Percentiles rank a stretch among this genome's conserved stretches.
These are phyloP conservation scores for Parasitella parasitica DNA, from an alignment of 371 early-diverging fungal genomes.

Conservation along the genomic window DNA sequence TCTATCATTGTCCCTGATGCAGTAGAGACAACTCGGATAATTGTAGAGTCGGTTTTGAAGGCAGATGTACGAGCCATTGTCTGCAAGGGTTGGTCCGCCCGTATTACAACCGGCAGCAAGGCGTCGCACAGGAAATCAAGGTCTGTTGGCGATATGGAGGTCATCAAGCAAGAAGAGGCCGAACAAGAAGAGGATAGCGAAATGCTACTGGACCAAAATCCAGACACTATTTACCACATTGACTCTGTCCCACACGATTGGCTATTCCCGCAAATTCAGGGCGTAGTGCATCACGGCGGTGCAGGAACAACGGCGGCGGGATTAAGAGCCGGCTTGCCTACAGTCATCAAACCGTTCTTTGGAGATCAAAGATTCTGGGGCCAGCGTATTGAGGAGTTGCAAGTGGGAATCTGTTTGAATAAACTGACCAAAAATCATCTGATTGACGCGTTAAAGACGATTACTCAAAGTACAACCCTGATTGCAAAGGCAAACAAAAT, in stretches of 20 bases:
- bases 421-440: conserved; percentile 59
- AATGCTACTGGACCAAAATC: conserved; percentile 29
- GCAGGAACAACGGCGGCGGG: conserved; percentile 87
- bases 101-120: conserved; percentile 22
- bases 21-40: conserved; percentile 59
- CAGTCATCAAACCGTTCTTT: conserved; percentile 81
- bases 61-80: conserved; percentile 75
- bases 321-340: conserved; percentile 71
- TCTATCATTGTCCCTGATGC: conserved; percentile 82
- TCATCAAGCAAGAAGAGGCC: conserved; percentile 17
- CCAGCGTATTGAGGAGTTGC: conserved; percentile 62
- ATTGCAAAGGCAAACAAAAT: conserved; percentile 53
- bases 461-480: conserved; percentile 65
- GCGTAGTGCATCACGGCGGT: conserved; percentile 86
- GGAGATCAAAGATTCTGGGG: conserved; percentile 88
- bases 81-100: conserved; percentile 79
- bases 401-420: conserved; percentile 61
- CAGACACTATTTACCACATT: conserved; percentile 51
- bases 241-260: conserved; percentile 82
- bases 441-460: conserved; percentile 46
- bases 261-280: conserved; percentile 76
- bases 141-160: conserved; percentile 7
- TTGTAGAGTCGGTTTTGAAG: conserved; percentile 68
- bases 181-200: conserved; percentile 29
- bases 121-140: conserved; percentile 6